Percentiles rank a stretch among this genome's conserved stretches.
Evolutionary conservation across 306 rosid genomes (phyloP).

Genomic region (Acmispon strigosus): DNA sequence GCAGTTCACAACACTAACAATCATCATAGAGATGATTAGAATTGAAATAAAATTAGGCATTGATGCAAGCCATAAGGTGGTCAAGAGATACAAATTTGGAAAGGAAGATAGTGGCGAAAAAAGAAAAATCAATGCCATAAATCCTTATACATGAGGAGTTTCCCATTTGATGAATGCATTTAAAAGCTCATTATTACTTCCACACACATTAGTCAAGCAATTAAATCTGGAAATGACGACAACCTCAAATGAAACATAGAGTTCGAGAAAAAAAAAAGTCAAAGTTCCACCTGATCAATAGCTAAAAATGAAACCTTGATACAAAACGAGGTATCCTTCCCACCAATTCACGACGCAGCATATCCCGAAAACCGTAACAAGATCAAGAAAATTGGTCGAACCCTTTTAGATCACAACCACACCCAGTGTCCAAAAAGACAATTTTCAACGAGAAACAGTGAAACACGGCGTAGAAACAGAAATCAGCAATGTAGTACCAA

Average conservation of each 20-base stretch:
- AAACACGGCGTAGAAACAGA: neutral
- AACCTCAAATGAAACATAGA: neutral
- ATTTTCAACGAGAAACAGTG: neutral
- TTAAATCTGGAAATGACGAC: slow-evolving; percentile 17
- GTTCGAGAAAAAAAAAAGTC: neutral
- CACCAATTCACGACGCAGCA: neutral
- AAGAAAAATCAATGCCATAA: neutral
- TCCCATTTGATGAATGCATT: slow-evolving; percentile 2
- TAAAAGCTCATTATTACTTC: slow-evolving; percentile 12
- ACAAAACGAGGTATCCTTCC: neutral
- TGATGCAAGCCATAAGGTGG: neutral
- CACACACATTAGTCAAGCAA: neutral
- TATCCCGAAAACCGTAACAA: slow-evolving; percentile 1
- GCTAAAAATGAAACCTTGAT: slow-evolving; percentile 17
- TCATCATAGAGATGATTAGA: slow-evolving; percentile 1
- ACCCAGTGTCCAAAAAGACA: slow-evolving; percentile 8
- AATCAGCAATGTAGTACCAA: slow-evolving; percentile 22
- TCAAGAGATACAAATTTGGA: neutral
- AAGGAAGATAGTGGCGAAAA: no score
- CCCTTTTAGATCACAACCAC: neutral
- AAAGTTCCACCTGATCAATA: neutral
- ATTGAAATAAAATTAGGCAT: neutral
- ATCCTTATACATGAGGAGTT: neutral
- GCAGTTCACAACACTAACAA: neutral
- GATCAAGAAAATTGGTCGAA: neutral